Base-by-base conservation (phyloP, 2,329 filamentous ascomycete genomes). In the Colletotrichum sojae region DNA sequence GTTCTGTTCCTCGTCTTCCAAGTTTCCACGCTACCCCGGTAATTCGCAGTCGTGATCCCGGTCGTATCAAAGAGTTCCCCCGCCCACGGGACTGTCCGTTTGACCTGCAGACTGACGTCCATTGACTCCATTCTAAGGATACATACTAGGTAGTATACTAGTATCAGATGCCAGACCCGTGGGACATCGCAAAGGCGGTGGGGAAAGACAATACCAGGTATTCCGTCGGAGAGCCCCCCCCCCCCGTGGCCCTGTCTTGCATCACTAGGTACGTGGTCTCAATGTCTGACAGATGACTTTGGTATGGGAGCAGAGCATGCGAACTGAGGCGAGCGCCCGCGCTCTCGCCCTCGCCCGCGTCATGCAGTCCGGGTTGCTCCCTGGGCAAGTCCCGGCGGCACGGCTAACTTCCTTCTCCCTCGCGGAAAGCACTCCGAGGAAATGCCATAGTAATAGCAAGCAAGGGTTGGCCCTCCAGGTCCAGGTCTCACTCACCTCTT, bases 401-500 rank as follows among this genome's bases (percentile, higher is more conserved):
- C 31, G 56, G 45, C 22, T 31, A 15, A 49, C 6, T 18, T 15
- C 27, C 25, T 12, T 22, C 18, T n/a, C 39, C 16, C 40, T 16
- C 4, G n/a, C 40, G 40, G 10, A 22, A 45, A 15, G 27, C 56
- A 49, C 25, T 10, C 18, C 45, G 56, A 59, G 56, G 22, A 58
- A 57, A 25, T 20, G 16, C 27, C 31, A 25, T 13, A 25, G n/a
- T n/a, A n/a, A n/a, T n/a, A n/a, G n/a, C n/a, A n/a, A n/a, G n/a
- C 45, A 20, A 36, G 25, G 13, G 16, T 12, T 49, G 27, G n/a
- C 56, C 45, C 45, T 45, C 56, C 45, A 49, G 20, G 45, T 49
- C 56, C n/a, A n/a, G n/a, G n/a, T n/a, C n/a, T n/a, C n/a, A n/a
- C n/a, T 49, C 56, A 40, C 53, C 18, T 15, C 27, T 8, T 59